These are phyloP conservation scores for Circinella umbellata DNA, from an alignment of 371 early-diverging fungal genomes.

Conservation along the genomic window DNA sequence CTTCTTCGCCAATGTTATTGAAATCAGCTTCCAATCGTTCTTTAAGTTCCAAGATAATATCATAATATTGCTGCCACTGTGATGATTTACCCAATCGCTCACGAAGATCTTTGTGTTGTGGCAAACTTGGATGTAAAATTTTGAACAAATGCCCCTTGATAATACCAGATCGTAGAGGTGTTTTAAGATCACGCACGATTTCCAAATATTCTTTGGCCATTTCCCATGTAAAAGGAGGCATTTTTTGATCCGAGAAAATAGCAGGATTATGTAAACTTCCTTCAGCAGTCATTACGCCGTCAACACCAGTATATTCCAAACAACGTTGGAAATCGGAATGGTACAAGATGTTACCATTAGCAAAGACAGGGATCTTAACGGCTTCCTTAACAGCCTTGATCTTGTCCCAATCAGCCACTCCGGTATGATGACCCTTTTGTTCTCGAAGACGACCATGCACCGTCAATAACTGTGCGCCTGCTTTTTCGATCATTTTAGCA, in stretches of 20 bases:
- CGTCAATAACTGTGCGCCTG: slow-evolving; percentile 93
- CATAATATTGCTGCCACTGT: slow-evolving; percentile 65
- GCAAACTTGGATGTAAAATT: slow-evolving; percentile 83
- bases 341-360: slow-evolving; percentile 98
- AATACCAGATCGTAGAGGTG: slow-evolving; percentile 58
- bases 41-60: slow-evolving; percentile 64
- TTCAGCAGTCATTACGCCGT: slow-evolving; percentile 98
- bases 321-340: slow-evolving; percentile 89
- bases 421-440: slow-evolving; percentile 96
- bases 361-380: slow-evolving; percentile 91
- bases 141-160: slow-evolving; percentile 95
- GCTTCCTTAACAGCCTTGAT: slow-evolving; percentile 93
- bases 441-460: slow-evolving; percentile 98
- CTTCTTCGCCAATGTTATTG: slow-evolving; percentile 34
- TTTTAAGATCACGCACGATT: slow-evolving; percentile 62
- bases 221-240: slow-evolving; percentile 70
- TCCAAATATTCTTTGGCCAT: slow-evolving; percentile 88
- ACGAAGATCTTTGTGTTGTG: slow-evolving; percentile 82
- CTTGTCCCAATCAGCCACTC: slow-evolving; percentile 97
- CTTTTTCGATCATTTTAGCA: slow-evolving; percentile 96
- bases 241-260: slow-evolving; percentile 65
- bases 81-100: slow-evolving; percentile 68
- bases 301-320: slow-evolving; percentile 88
- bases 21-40: slow-evolving; percentile 58
- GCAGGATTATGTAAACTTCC: slow-evolving; percentile 94